Percentiles rank a stretch among this genome's conserved stretches.
Conservation (phyloP, 176 grass and related monocot genomes). For the Carex scoparia region DNA sequence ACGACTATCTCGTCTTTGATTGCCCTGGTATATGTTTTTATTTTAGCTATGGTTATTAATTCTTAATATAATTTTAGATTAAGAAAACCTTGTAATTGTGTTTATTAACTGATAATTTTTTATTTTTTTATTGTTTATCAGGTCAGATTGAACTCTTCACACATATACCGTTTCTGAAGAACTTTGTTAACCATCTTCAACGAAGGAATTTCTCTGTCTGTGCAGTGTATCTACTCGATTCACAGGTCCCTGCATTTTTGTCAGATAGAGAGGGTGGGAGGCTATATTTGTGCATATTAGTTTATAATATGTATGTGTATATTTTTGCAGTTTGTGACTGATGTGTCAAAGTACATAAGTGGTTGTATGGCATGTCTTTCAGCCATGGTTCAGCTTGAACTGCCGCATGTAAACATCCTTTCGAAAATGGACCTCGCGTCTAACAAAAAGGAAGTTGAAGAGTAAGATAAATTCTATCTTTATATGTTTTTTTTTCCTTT, state of each 20-base stretch:
- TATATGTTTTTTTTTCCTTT: background rate
- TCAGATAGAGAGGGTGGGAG: background rate
- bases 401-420: constrained; percentile 96
- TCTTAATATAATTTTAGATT: background rate
- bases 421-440: constrained; percentile 91
- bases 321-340: constrained; percentile 65
- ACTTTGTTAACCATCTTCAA: constrained; percentile 88
- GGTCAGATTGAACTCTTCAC: constrained; percentile 98
- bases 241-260: constrained; percentile 52
- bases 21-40: constrained; percentile 62
- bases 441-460: constrained; percentile 86
- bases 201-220: constrained; percentile 83
- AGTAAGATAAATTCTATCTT: constrained; percentile 39
- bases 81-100: background rate
- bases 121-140: constrained; percentile 38
- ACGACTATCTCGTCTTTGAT: constrained; percentile 96
- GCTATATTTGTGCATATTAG: background rate
- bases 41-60: background rate
- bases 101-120: background rate
- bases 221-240: constrained; percentile 89
- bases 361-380: constrained; percentile 96
- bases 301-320: constrained; percentile 21
- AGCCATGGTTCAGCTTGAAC: constrained; percentile 97
- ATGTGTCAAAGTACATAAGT: constrained; percentile 97
- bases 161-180: constrained; percentile 81